phyloP scores from a whole-genome alignment of 1,139 yeast species.

The Pichia sp. region DNA sequence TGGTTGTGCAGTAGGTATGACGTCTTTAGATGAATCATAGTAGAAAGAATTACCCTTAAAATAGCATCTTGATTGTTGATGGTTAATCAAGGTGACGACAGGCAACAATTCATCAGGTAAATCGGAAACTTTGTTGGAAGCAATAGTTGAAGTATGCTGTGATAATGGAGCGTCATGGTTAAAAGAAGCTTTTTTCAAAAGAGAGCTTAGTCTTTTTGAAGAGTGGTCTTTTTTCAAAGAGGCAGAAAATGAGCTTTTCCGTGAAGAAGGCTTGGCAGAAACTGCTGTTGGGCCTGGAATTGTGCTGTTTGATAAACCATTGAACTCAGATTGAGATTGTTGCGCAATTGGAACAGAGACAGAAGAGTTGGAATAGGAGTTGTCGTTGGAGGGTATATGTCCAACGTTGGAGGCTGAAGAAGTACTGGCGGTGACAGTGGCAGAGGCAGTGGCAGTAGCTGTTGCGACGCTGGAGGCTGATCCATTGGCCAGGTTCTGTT shows the following conservation, averaged over 20 bases:
- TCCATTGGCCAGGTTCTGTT: neutral
- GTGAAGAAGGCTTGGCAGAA: neutral
- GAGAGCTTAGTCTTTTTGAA: no score
- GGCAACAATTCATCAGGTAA: conserved; percentile 49
- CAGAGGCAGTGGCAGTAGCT: neutral
- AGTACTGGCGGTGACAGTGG: neutral
- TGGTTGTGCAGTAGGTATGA: neutral
- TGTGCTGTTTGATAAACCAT: no score
- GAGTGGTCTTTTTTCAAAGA: conserved; percentile 8
- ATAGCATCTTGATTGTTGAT: conserved; percentile 48
- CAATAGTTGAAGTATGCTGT: neutral
- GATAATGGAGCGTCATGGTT: conserved; percentile 3
- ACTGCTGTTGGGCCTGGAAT: neutral
- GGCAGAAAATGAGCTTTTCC: conserved; percentile 2
- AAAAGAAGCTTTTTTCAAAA: conserved; percentile 12
- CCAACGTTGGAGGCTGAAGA: neutral
- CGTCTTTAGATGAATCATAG: conserved; percentile 6
- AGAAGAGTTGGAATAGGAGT: neutral
- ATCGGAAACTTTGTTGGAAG: conserved; percentile 5
- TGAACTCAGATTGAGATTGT: neutral
- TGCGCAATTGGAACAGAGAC: neutral
- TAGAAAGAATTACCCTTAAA: conserved; percentile 34
- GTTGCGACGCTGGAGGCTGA: neutral
- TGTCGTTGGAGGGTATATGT: neutral
- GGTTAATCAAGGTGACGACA: conserved; percentile 43